Base-by-base conservation (phyloP, 2,329 filamentous ascomycete species). In the Colletotrichum horii region DNA sequence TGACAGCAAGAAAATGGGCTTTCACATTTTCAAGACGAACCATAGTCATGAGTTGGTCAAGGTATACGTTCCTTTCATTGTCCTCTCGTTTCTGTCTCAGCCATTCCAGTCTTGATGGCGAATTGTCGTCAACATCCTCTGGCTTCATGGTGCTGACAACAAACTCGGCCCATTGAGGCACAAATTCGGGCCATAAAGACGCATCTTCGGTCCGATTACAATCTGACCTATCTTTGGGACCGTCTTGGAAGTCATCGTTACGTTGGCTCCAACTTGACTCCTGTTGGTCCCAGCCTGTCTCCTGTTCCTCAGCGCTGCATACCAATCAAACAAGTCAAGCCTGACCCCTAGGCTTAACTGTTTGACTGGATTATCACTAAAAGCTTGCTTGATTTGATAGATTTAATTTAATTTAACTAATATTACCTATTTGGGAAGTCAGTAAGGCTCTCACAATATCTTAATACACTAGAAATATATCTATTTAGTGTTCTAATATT, bases 41-140 rank as follows among this genome's bases (percentile, higher is more conserved):
- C 87, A 94, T 89, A 2, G 84, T 83, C 89, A 94, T 93, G 30
- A 94, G 80, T 0, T 84, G 78, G 78, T 94, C 92, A 2, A 94
- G 83, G 3, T 88, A 85, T n/a, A 83, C 80, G 75, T 91, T 93
- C 15, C 81, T 79, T 1, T 87, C 87, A 26, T 85, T 85, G 69
- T 90, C 86, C 4, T 84, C 77, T 76, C 91, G 91, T 78, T 84
- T 84, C 60, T 82, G 83, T 28, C 81, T 77, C n/a, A 83, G 60
- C 83, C 83, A 84, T 69, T 83, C 83, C 30, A 81, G 67, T 34
- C 80, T 78, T 1, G 81, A 79, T 5, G 91, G 89, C 11, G 86
- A 85, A 24, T 91, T 82, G 48, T 83, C 82, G 52, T 81, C 77
- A 64, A 81, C 79, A 12, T 82, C 78, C 55, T 83, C 82, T 52